Evolutionary conservation across 23 red algal genomes (phyloP).

Genomic region (Gracilaria domingensis): DNA sequence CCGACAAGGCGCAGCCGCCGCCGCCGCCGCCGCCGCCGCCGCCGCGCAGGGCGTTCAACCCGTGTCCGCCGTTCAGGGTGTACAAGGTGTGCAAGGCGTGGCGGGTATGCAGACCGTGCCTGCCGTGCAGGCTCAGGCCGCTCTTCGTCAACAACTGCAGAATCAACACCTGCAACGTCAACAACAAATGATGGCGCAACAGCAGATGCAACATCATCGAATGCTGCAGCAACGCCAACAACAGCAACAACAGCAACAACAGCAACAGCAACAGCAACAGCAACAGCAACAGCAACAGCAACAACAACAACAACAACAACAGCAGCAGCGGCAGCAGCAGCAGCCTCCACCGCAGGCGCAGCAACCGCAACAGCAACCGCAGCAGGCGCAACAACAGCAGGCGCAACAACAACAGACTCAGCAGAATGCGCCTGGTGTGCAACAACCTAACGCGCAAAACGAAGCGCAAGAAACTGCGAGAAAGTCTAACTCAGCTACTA

Average conservation of each 20-base stretch:
- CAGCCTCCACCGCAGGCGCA: too few relatives aligned
- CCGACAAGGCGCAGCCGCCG: slow-evolving; percentile 3
- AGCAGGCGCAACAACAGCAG: too few relatives aligned
- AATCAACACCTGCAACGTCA: slow-evolving; percentile 12
- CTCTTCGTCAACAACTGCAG: slow-evolving; percentile 6
- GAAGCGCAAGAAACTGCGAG: background rate
- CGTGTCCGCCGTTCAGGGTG: background rate
- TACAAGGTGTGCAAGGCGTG: background rate
- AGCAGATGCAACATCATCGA: slow-evolving; percentile 35
- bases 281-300: slow-evolving; percentile 41
- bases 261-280: slow-evolving; percentile 27
- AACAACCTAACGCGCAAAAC: background rate
- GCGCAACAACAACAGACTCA: too few relatives aligned
- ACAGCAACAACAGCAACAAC: slow-evolving; percentile 15
- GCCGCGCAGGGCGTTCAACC: slow-evolving; percentile 3
- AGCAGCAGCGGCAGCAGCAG: too few relatives aligned
- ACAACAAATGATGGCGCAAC: slow-evolving; percentile 23
- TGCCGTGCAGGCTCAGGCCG: slow-evolving; percentile 20
- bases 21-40: slow-evolving; percentile 1
- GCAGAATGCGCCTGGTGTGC: background rate
- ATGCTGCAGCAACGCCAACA: slow-evolving; percentile 38
- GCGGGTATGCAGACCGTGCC: background rate
- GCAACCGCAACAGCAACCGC: too few relatives aligned
- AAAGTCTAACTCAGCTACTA: background rate
- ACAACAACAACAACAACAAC: slow-evolving; percentile 32